These are phyloP conservation scores for Jackrogersella minutella DNA, from an alignment of 495 filamentous ascomycete species.

Conservation along the genomic window DNA sequence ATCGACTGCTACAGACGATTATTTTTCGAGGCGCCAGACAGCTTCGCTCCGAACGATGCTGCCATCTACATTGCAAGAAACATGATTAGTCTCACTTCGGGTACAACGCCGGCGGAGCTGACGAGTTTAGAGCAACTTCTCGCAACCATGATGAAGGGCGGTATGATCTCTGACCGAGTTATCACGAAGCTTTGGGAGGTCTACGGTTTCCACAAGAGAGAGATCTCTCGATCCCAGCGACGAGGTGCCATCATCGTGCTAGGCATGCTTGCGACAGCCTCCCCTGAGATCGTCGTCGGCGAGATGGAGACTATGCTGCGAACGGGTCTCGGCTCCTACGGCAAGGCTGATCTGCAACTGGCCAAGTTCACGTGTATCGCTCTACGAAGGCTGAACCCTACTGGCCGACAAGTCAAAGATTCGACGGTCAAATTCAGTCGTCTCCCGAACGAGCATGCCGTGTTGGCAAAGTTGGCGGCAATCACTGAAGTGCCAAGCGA, in stretches of 20 bases:
- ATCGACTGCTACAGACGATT: conserved; percentile 96
- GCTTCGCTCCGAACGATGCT: conserved; percentile 85
- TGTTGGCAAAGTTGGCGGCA: conserved; percentile 78
- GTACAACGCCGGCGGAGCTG: conserved; percentile 89
- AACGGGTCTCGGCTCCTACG: conserved; percentile 84
- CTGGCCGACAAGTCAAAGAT: conserved; percentile 78
- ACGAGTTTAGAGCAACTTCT: conserved; percentile 95
- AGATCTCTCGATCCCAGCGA: conserved; percentile 91
- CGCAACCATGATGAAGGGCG: conserved; percentile 96
- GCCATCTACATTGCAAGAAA: conserved; percentile 97
- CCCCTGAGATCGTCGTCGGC: conserved; percentile 88
- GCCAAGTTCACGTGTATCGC: conserved; percentile 96
- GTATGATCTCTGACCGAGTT: conserved; percentile 84
- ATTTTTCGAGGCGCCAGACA: conserved; percentile 92
- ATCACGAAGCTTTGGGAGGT: conserved; percentile 96
- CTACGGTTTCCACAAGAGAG: conserved; percentile 90
- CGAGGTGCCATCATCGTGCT: conserved; percentile 94
- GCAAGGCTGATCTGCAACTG: conserved; percentile 81
- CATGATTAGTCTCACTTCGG: conserved; percentile 98
- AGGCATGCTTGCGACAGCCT: conserved; percentile 94
- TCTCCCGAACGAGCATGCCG: conserved; percentile 89
- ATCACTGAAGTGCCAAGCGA: conserved; percentile 85
- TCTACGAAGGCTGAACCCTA: conserved; percentile 86
- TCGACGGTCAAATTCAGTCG: conserved; percentile 72
- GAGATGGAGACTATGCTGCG: conserved; percentile 94